Percentiles rank a stretch among this genome's conserved stretches.
Conservation (phyloP, 1,284 basidiomycete species). For the Ceratobasidium sp. region DNA sequence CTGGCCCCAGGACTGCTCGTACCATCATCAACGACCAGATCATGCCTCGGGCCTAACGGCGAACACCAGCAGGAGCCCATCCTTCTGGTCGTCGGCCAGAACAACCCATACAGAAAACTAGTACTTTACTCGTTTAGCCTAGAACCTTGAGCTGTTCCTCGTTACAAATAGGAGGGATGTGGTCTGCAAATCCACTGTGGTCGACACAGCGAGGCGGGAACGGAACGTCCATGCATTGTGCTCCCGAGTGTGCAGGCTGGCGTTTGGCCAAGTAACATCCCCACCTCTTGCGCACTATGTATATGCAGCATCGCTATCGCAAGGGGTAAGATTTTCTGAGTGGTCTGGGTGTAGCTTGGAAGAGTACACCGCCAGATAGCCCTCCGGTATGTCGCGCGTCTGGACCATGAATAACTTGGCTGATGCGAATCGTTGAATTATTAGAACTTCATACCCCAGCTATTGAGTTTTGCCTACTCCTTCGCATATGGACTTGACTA, state of each 20-base stretch:
- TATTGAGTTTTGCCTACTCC: conserved; percentile 1
- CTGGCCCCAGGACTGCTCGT: conserved; percentile 49
- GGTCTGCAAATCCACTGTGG: conserved; percentile 49
- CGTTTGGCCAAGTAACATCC: conserved; percentile 50
- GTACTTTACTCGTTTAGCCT: conserved; percentile 46
- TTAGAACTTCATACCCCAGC: conserved; percentile 51
- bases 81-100: conserved; percentile 45
- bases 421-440: background rate
- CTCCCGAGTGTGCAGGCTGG: conserved; percentile 43
- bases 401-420: background rate
- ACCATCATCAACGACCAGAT: no score
- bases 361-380: conserved; percentile 49
- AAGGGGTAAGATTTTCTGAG: conserved; percentile 49
- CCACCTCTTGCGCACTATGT: conserved; percentile 49
- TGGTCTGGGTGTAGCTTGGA: conserved; percentile 50
- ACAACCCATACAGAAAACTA: no score
- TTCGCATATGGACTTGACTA: conserved; percentile 27
- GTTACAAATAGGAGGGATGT: conserved; percentile 33
- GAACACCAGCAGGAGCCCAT: conserved; percentile 46
- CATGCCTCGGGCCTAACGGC: conserved; percentile 40
- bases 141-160: conserved; percentile 25
- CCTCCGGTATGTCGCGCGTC: conserved; percentile 48
- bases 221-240: conserved; percentile 31
- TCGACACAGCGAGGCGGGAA: conserved; percentile 48
- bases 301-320: conserved; percentile 49